A percentile compares a stretch with the other conserved stretches of the same genome.
Conservation (phyloP, 768 basidiomycete genomes). For the Termitomyces sp. region DNA sequence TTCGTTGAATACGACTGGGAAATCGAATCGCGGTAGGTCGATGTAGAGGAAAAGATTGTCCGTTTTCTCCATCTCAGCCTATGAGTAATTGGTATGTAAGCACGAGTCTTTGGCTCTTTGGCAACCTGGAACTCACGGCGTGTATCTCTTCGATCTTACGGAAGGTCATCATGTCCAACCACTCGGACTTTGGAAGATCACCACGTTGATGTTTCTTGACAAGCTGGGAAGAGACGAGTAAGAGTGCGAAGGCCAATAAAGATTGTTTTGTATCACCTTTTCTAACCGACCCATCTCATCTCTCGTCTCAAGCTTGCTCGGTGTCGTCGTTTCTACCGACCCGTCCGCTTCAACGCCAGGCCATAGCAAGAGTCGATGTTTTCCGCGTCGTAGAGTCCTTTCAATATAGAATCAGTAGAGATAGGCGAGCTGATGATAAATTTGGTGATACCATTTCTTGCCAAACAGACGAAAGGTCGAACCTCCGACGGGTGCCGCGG, state of each 20-base stretch:
- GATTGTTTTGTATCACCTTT: constrained; percentile 50
- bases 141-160: constrained; percentile 95
- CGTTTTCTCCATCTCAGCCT: constrained; percentile 91
- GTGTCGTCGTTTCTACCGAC: constrained; percentile 74
- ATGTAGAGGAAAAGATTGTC: constrained; percentile 95
- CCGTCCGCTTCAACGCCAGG: constrained; percentile 84
- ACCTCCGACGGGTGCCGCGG: constrained; percentile 83
- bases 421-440: neutral
- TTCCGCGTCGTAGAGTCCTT: constrained; percentile 88
- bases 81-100: neutral
- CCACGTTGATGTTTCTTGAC: constrained; percentile 97
- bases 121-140: constrained; percentile 40
- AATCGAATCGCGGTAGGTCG: constrained; percentile 94
- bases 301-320: constrained; percentile 73
- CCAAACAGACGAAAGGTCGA: constrained; percentile 89
- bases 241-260: neutral
- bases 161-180: constrained; percentile 93
- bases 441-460: constrained; percentile 72
- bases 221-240: constrained; percentile 35
- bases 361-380: constrained; percentile 87
- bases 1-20: constrained; percentile 94
- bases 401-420: neutral
- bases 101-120: neutral
- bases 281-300: constrained; percentile 97
- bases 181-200: constrained; percentile 91